Percentiles rank a stretch among this genome's conserved stretches.
Conservation (phyloP, 768 basidiomycete genomes). For the Pholiota microspora region DNA sequence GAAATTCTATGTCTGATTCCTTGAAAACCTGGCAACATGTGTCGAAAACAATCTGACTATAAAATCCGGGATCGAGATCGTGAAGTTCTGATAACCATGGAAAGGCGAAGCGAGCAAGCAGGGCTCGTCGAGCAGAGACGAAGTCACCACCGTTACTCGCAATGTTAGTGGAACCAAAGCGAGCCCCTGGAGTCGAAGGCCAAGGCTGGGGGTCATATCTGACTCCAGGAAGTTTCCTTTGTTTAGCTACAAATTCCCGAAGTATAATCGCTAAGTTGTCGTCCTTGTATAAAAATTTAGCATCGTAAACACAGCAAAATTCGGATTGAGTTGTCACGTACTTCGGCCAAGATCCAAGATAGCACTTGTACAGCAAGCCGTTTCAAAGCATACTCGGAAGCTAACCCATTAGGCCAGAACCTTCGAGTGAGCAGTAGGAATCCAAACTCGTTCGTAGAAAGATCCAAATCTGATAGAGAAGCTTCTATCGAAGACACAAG, state of each 20-base stretch:
- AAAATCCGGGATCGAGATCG: slow-evolving; percentile 53
- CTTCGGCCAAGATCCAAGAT: slow-evolving; percentile 75
- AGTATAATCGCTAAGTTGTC: slow-evolving; percentile 64
- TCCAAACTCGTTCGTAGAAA: slow-evolving; percentile 73
- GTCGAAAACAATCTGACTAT: slow-evolving; percentile 52
- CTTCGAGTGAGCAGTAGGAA: slow-evolving; percentile 65
- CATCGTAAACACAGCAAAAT: background rate
- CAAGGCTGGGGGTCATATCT: slow-evolving; percentile 47
- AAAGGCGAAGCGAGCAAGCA: slow-evolving; percentile 54
- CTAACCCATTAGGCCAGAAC: slow-evolving; percentile 73
- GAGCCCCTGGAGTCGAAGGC: slow-evolving; percentile 43
- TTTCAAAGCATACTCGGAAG: slow-evolving; percentile 67
- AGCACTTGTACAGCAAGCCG: slow-evolving; percentile 58
- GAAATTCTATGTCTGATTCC: slow-evolving; percentile 1
- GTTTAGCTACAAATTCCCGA: slow-evolving; percentile 62
- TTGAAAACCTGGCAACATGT: slow-evolving; percentile 46
- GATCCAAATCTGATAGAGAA: slow-evolving; percentile 66
- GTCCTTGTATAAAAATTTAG: slow-evolving; percentile 45
- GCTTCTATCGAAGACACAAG: slow-evolving; percentile 71
- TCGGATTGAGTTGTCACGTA: slow-evolving; percentile 24
- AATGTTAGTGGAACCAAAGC: slow-evolving; percentile 36
- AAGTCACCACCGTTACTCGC: slow-evolving; percentile 70
- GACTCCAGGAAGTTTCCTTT: slow-evolving; percentile 62
- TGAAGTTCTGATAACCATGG: slow-evolving; percentile 74
- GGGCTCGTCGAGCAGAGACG: slow-evolving; percentile 51